phyloP scores from a whole-genome alignment of 192 early-diverging fungal genomes.

The Oehlia diaphana region DNA sequence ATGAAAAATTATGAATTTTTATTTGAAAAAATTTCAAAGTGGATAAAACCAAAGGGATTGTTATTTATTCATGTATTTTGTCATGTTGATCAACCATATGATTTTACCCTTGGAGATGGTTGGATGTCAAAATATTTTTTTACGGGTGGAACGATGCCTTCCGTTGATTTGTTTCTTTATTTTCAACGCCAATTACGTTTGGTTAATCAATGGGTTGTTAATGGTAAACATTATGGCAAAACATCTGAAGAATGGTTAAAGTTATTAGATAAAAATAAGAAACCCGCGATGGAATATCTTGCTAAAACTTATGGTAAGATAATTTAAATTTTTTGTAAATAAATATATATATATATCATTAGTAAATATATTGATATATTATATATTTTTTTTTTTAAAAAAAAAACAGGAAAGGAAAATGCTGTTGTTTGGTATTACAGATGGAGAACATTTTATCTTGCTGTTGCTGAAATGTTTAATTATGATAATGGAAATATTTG shows the following conservation, averaged over 20 bases:
- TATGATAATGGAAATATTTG: constrained; percentile 61
- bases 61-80: constrained; percentile 66
- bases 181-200: constrained; percentile 61
- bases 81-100: constrained; percentile 57
- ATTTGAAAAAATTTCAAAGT: constrained; percentile 54
- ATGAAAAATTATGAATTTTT: constrained; percentile 65
- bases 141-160: constrained; percentile 51
- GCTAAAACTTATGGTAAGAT: constrained; percentile 47
- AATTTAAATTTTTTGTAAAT: constrained; percentile 12
- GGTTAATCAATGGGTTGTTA: constrained; percentile 59
- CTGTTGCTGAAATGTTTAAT: constrained; percentile 56
- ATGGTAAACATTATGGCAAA: constrained; percentile 58
- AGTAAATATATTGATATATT: not conserved
- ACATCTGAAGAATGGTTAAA: constrained; percentile 60
- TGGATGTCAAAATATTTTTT: constrained; percentile 68
- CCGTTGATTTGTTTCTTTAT: constrained; percentile 54
- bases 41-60: constrained; percentile 58
- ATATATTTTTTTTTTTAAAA: not conserved
- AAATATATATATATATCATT: not conserved
- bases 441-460: constrained; percentile 65
- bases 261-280: constrained; percentile 47
- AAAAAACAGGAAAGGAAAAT: not conserved
- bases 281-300: constrained; percentile 43
- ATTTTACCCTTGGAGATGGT: constrained; percentile 55
- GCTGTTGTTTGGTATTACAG: constrained; percentile 60